These are phyloP conservation scores for Zygotorulaspora mrakii DNA, from an alignment of 1,139 yeast species.

Conservation along the genomic window DNA sequence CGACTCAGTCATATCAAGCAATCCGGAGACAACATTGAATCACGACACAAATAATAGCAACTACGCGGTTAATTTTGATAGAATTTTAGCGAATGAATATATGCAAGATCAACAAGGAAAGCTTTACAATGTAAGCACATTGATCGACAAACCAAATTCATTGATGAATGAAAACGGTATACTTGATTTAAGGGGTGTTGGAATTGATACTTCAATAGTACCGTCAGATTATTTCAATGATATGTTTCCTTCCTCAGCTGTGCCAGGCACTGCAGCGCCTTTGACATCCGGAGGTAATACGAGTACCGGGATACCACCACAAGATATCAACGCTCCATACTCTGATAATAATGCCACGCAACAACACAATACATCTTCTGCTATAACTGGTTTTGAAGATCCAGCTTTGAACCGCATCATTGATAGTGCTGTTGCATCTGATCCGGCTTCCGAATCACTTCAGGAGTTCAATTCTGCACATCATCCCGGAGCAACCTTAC, in stretches of 20 bases:
- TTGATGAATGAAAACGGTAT: slow-evolving; percentile 17
- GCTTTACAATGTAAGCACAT: slow-evolving; percentile 24
- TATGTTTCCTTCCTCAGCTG: slow-evolving; percentile 16
- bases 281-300: slow-evolving; percentile 6
- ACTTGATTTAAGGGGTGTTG: slow-evolving; percentile 21
- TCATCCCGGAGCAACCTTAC: slow-evolving; percentile 19
- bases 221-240: slow-evolving; percentile 22
- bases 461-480: slow-evolving; percentile 9
- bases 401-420: slow-evolving; percentile 19
- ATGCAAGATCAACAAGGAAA: slow-evolving; percentile 8
- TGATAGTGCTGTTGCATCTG: slow-evolving; percentile 12
- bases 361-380: slow-evolving; percentile 3
- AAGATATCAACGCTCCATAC: slow-evolving; percentile 8
- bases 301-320: slow-evolving; percentile 5
- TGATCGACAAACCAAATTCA: slow-evolving; percentile 26
- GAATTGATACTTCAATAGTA: slow-evolving; percentile 17
- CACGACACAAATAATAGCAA: slow-evolving; percentile 7
- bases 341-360: slow-evolving; percentile 3
- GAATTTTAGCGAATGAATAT: slow-evolving; percentile 15
- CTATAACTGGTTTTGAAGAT: slow-evolving; percentile 18
- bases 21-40: slow-evolving; percentile 5
- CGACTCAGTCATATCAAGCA: slow-evolving; percentile 4
- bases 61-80: slow-evolving; percentile 17
- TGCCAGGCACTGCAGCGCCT: slow-evolving; percentile 6
- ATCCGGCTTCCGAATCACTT: slow-evolving; percentile 7